Conservation (phyloP, 2,329 filamentous ascomycete genomes). For the Graphilbum ipis-grandicollis region DNA sequence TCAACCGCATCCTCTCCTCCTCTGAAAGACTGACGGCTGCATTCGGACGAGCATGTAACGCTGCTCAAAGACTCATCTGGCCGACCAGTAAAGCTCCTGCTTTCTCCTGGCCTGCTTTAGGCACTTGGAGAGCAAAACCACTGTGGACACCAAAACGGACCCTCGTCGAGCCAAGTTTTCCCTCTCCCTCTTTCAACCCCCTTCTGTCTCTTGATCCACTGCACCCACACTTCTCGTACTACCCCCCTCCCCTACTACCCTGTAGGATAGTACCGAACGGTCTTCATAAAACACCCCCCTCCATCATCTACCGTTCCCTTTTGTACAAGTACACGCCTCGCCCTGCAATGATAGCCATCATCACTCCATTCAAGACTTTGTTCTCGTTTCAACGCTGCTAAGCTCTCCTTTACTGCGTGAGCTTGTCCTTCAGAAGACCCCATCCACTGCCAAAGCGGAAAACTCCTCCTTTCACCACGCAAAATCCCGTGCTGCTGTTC, state of each 20-base stretch:
- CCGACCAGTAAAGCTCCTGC: conserved; percentile 9
- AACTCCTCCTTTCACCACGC: no score
- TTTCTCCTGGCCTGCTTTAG: conserved; percentile 1
- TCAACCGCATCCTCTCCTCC: no score
- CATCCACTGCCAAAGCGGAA: neutral
- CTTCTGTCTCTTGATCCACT: conserved; percentile 11
- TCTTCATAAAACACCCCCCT: conserved; percentile 29
- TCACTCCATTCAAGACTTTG: conserved; percentile 13
- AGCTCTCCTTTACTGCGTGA: conserved; percentile 4
- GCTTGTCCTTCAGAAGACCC: conserved; percentile 1
- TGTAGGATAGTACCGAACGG: conserved; percentile 27
- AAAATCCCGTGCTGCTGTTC: no score
- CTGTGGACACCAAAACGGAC: conserved; percentile 4
- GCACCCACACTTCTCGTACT: conserved; percentile 16
- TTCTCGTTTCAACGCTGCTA: conserved; percentile 11
- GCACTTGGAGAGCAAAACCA: neutral
- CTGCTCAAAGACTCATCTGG: no score
- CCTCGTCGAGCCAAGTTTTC: neutral
- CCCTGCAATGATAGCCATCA: conserved; percentile 21
- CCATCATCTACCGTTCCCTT: conserved; percentile 29
- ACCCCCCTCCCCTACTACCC: conserved; percentile 11
- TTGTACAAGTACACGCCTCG: conserved; percentile 29
- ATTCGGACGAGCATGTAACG: neutral
- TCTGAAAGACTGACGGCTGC: no score
- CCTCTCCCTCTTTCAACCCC: conserved; percentile 11